A percentile compares a stretch with the other conserved stretches of the same genome.
These are phyloP conservation scores for Chaetoscypha palmicola DNA, from an alignment of 2,329 filamentous ascomycete species.

Conservation along the genomic window DNA sequence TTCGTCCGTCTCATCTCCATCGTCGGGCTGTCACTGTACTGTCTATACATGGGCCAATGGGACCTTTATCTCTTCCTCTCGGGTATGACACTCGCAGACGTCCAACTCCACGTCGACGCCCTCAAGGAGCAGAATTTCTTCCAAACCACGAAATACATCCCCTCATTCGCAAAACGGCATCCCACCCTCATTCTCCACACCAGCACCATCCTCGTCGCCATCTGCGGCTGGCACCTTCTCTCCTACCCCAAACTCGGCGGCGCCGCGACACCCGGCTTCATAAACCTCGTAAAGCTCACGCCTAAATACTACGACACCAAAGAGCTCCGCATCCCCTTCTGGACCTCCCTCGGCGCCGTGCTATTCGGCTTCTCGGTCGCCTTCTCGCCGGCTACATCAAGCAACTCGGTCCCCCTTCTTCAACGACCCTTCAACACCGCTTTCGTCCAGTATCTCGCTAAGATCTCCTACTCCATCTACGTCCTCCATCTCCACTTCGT, in stretches of 20 bases:
- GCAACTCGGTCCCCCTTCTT: slow-evolving; percentile 22
- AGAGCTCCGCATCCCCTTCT: slow-evolving; percentile 9
- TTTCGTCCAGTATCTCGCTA: slow-evolving; percentile 46
- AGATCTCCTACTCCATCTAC: slow-evolving; percentile 50
- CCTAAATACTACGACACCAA: slow-evolving; percentile 1
- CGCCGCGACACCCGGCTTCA: slow-evolving; percentile 6
- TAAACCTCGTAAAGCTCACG: background rate
- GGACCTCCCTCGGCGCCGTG: slow-evolving; percentile 13
- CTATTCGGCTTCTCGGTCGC: slow-evolving; percentile 22
- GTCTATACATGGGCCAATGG: slow-evolving; percentile 9
- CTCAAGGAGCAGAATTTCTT: background rate
- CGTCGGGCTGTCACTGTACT: slow-evolving; percentile 6
- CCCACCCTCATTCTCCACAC: background rate
- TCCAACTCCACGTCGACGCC: slow-evolving; percentile 4
- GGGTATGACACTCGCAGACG: slow-evolving; percentile 14
- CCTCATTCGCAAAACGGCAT: background rate
- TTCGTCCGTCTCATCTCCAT: slow-evolving; percentile 3
- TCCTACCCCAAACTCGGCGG: slow-evolving; percentile 5
- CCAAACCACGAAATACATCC: background rate
- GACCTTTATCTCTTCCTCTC: slow-evolving; percentile 17
- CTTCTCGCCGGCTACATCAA: slow-evolving; percentile 2
- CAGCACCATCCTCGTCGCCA: background rate
- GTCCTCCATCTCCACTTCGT: slow-evolving; percentile 47
- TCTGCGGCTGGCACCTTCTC: slow-evolving; percentile 7
- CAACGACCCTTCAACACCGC: slow-evolving; percentile 39